Conservation (phyloP, 1,284 basidiomycete species). For the Fomes fomentarius region DNA sequence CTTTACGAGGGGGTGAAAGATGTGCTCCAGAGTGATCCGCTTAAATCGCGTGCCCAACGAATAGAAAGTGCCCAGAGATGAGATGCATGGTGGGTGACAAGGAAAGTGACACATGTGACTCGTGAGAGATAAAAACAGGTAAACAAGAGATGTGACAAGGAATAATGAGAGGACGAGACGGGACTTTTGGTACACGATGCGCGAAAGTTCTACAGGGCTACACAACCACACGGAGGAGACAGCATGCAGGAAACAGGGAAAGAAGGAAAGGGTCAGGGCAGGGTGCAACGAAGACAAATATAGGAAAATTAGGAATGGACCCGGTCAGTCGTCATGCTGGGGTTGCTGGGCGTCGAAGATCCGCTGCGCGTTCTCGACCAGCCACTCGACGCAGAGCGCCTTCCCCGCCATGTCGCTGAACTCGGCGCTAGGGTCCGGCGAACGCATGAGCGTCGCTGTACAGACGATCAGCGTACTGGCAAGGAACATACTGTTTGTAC, state of each 20-base stretch:
- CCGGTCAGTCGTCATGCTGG: not conserved
- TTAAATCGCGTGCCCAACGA: not conserved
- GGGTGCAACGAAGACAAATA: not conserved
- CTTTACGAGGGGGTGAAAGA: not conserved
- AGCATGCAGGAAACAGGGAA: constrained; percentile 1
- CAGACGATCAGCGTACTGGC: constrained; percentile 8
- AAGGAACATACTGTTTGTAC: not conserved
- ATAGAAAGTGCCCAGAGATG: not conserved
- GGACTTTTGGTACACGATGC: constrained; percentile 20
- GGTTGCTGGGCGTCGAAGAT: constrained; percentile 47
- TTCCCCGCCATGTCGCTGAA: constrained; percentile 98
- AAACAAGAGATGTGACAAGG: constrained; percentile 2
- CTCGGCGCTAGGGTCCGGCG: constrained; percentile 83
- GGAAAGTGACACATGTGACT: not conserved
- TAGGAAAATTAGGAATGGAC: not conserved
- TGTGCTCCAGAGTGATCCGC: constrained; percentile 1
- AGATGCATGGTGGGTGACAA: not conserved
- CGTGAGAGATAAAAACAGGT: not conserved
- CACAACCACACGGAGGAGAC: constrained; percentile 17
- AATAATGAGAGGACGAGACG: not conserved
- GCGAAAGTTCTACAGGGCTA: constrained; percentile 22
- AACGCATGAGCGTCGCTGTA: constrained; percentile 91
- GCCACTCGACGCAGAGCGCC: constrained; percentile 89
- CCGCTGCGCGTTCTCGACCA: constrained; percentile 84
- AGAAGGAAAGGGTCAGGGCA: not conserved